Conservation (phyloP, 1,284 basidiomycete species). For the Vanrija sp. region DNA sequence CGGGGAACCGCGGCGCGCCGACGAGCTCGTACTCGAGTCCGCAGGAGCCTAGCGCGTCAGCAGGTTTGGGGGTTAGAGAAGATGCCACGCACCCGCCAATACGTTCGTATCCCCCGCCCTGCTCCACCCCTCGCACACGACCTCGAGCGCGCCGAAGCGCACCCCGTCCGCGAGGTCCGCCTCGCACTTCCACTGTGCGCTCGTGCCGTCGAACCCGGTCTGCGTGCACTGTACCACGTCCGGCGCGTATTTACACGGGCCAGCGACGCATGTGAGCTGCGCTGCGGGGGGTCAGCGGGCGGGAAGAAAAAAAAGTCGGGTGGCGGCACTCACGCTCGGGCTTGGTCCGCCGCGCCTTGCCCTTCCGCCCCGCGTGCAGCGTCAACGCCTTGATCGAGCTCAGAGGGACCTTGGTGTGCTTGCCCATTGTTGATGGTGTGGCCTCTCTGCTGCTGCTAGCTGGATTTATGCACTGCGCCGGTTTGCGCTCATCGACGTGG, state of each 20-base stretch:
- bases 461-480: too few relatives aligned
- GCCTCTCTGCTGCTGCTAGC: too few relatives aligned
- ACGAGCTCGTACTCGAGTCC: conserved; percentile 73
- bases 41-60: conserved; percentile 62
- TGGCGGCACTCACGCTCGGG: conserved; percentile 55
- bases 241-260: conserved; percentile 73
- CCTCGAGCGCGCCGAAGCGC: conserved; percentile 73
- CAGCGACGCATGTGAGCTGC: conserved; percentile 77
- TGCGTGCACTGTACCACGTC: conserved; percentile 81
- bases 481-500: too few relatives aligned
- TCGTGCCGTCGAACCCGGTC: conserved; percentile 65
- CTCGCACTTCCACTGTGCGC: conserved; percentile 86
- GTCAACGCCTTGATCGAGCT: conserved; percentile 69
- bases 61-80: background rate
- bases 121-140: conserved; percentile 86
- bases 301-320: background rate
- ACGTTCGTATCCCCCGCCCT: conserved; percentile 74
- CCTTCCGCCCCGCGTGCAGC: conserved; percentile 68
- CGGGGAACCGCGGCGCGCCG: background rate
- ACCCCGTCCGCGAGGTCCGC: conserved; percentile 78
- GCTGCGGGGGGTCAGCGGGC: conserved; percentile 17
- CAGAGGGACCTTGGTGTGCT: conserved; percentile 55
- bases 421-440: background rate
- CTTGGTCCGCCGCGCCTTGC: conserved; percentile 61
- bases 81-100: conserved; percentile 62